Evolutionary conservation across 768 basidiomycete species (phyloP), one percentile per base, ranked within the genome.

Genomic region (Tricholomella constricta): DNA sequence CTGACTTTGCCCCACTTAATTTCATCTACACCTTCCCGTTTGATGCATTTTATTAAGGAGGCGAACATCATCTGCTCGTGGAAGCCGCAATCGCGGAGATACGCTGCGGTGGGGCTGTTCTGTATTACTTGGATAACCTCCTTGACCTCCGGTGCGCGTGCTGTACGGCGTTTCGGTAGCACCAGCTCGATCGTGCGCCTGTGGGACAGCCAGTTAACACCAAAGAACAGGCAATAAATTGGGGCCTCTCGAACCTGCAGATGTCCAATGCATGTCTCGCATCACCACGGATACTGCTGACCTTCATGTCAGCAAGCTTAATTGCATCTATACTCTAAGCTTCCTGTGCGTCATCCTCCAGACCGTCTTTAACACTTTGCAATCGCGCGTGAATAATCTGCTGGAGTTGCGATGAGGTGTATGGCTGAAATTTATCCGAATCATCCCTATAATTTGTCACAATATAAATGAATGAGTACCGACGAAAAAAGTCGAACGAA

Each of bases 391-490:
- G 80, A 5, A 98, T 89, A 51, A 99, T 99, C 59, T 86, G 79
- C 59, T 87, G 82, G 1, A 99, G 80, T 63, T 92, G 93, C 4
- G 70, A 68, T 31, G 81, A 86, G 25, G 75, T 87, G 65, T 97
- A 99, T 5, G 97, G 89, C 62, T 88, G 82, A 98, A 99, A 60
- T 94, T 93, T 59, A 94, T 94, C 29, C 93, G 83, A 23, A 85
- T 83, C 87, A 94, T 93, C 12, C 93, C 93, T 92, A 59, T 9
- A 49, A 9, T n/a, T 42, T n/a, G 7, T 9, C 25, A 6, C 36
- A 17, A 35, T 6, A 6, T 31, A n/a, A 15, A 6, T 37, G 38
- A 40, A 40, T 40, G 38, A 40, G n/a, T n/a, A n/a, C n/a, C n/a
- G 31, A 32, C 14, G 14, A 7, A 5, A 54, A n/a, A 7, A 41